Percentiles rank a stretch among this genome's conserved stretches.
These are phyloP conservation scores for Coemansia sp. DNA, from an alignment of 192 early-diverging fungal genomes.

Conservation along the genomic window DNA sequence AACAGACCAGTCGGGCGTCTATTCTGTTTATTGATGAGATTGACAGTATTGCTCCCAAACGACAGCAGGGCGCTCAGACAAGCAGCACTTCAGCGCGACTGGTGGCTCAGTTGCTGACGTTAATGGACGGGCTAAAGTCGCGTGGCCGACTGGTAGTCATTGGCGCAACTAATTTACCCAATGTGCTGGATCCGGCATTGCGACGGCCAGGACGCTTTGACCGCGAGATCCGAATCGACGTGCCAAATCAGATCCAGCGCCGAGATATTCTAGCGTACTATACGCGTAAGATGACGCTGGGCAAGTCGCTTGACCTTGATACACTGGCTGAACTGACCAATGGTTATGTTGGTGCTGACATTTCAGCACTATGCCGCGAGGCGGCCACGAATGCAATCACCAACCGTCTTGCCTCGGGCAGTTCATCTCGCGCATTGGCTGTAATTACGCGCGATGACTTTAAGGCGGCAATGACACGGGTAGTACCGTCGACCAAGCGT, in stretches of 20 bases:
- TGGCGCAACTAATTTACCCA: conserved; percentile 97
- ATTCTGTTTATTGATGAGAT: conserved; percentile 98
- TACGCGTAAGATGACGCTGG: conserved; percentile 58
- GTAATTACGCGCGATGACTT: conserved; percentile 55
- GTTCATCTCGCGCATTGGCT: not conserved
- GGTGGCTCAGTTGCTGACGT: conserved; percentile 95
- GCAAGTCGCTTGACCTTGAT: conserved; percentile 54
- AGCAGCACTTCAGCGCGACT: conserved; percentile 83
- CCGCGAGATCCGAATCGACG: conserved; percentile 94
- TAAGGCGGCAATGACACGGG: conserved; percentile 57
- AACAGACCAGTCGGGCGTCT: conserved; percentile 44
- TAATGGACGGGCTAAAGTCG: conserved; percentile 98
- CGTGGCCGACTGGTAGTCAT: conserved; percentile 97
- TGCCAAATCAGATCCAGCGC: conserved; percentile 66
- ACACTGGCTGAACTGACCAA: conserved; percentile 66
- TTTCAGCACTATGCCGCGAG: conserved; percentile 80
- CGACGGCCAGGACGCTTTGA: conserved; percentile 94
- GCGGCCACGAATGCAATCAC: conserved; percentile 57
- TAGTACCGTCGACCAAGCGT: conserved; percentile 73
- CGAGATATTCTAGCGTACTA: conserved; percentile 62
- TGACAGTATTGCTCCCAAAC: conserved; percentile 56
- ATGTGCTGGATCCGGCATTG: conserved; percentile 94
- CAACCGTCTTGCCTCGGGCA: not conserved
- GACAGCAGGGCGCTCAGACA: conserved; percentile 10
- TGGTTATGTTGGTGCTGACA: conserved; percentile 94